A percentile compares a stretch with the other conserved stretches of the same genome.
phyloP scores from a whole-genome alignment of 2,329 filamentous ascomycete species.

The Arthrobotrys megalospora region DNA sequence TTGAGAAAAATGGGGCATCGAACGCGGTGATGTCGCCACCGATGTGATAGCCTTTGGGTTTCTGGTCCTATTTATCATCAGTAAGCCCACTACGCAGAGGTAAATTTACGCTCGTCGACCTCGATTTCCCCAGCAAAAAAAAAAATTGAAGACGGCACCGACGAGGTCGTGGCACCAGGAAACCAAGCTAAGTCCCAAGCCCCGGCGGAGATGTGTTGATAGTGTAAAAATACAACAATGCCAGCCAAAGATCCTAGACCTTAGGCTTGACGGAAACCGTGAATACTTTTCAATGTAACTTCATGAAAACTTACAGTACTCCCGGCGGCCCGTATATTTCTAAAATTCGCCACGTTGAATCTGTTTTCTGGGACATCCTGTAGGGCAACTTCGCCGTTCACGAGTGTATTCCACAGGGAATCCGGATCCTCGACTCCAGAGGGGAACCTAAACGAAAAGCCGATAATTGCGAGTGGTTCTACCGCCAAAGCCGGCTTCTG shows the following conservation, averaged over 20 bases:
- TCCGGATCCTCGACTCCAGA: constrained; percentile 27
- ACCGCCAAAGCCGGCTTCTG: background rate
- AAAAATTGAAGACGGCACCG: too few relatives aligned
- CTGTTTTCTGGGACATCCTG: constrained; percentile 24
- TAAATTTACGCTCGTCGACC: too few relatives aligned
- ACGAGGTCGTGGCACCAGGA: too few relatives aligned
- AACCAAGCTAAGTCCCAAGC: too few relatives aligned
- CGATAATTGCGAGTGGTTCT: constrained; percentile 41
- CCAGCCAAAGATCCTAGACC: background rate
- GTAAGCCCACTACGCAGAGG: background rate
- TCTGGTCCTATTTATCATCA: constrained; percentile 1
- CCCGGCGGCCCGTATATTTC: background rate
- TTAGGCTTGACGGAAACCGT: background rate
- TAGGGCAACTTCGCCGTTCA: constrained; percentile 27
- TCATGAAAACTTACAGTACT: constrained; percentile 15
- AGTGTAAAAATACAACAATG: background rate
- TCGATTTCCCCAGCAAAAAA: too few relatives aligned
- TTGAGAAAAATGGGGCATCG: constrained; percentile 87
- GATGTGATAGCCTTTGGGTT: constrained; percentile 64
- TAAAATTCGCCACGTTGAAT: background rate
- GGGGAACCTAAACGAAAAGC: constrained; percentile 39
- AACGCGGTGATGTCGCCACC: constrained; percentile 83
- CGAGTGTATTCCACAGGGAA: constrained; percentile 14
- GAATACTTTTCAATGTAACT: background rate
- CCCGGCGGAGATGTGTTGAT: background rate